These are phyloP conservation scores for Piper longum DNA, from an alignment of 164 flowering plant species.

Conservation along the genomic window DNA sequence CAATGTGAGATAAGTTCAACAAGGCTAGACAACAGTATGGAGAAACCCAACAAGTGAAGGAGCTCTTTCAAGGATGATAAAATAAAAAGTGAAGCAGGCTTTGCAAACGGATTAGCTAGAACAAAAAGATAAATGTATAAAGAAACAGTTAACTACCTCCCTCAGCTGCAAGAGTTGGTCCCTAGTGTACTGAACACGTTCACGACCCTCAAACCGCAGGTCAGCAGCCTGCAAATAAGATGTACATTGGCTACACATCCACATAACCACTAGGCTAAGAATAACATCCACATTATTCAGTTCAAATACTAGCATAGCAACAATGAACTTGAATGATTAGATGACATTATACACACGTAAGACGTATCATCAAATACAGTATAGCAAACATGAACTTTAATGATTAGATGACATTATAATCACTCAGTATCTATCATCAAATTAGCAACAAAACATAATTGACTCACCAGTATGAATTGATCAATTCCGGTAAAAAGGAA, in stretches of 20 bases:
- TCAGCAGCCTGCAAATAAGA: slow-evolving; percentile 39
- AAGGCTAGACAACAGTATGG: not conserved
- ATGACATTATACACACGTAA: too few relatives aligned
- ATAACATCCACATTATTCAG: not conserved
- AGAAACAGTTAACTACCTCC: slow-evolving; percentile 31
- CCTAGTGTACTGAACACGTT: slow-evolving; percentile 49
- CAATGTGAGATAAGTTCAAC: not conserved
- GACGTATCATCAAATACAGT: too few relatives aligned
- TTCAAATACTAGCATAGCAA: not conserved
- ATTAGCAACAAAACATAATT: too few relatives aligned
- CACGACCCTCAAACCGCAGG: slow-evolving; percentile 52
- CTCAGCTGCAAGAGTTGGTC: slow-evolving; percentile 69
- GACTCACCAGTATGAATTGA: too few relatives aligned
- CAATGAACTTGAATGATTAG: too few relatives aligned
- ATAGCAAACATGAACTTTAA: too few relatives aligned
- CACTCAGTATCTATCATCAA: too few relatives aligned
- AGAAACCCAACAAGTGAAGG: not conserved
- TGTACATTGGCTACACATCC: not conserved
- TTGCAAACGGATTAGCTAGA: not conserved
- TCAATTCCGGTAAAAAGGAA: too few relatives aligned
- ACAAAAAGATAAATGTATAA: not conserved
- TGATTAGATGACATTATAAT: too few relatives aligned
- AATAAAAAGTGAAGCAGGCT: not conserved
- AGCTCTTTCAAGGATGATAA: not conserved
- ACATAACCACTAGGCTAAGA: not conserved